Conservation (phyloP, 805 yeast genomes). For the Candida qinlingensis region DNA sequence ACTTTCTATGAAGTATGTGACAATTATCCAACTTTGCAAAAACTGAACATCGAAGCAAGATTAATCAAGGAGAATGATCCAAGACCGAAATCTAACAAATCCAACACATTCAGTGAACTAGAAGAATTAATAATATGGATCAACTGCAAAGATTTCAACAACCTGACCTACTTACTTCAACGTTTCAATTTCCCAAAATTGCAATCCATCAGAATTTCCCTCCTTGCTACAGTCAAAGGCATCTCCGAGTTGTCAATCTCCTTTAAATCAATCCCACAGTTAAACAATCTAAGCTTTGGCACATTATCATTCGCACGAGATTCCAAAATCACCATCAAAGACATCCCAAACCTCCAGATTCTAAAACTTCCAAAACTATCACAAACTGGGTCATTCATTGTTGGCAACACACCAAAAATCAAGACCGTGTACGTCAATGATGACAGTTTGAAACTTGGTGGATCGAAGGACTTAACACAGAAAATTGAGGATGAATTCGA, state of each 20-base stretch:
- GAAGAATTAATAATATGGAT: not conserved
- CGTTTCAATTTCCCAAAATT: not conserved
- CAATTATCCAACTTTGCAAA: not conserved
- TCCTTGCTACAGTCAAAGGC: not conserved
- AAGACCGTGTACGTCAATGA: no score
- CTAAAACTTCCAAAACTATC: no score
- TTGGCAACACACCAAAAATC: no score
- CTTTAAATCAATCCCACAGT: not conserved
- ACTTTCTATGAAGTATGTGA: constrained; percentile 1
- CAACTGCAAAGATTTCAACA: constrained; percentile 1
- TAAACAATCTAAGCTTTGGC: not conserved
- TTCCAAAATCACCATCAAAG: not conserved
- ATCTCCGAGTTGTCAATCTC: not conserved
- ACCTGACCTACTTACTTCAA: not conserved
- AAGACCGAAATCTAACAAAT: not conserved
- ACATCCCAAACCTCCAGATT: no score
- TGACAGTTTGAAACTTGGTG: no score
- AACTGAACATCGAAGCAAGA: not conserved
- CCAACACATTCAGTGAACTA: not conserved
- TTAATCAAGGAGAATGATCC: not conserved
- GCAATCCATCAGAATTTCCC: not conserved
- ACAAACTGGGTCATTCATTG: no score
- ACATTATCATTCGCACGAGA: not conserved
- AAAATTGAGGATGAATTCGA: no score
- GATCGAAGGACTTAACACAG: no score